These are phyloP conservation scores for Neophaeococcomyces mojaviensis DNA, from an alignment of 2,329 filamentous ascomycete genomes.

Conservation along the genomic window DNA sequence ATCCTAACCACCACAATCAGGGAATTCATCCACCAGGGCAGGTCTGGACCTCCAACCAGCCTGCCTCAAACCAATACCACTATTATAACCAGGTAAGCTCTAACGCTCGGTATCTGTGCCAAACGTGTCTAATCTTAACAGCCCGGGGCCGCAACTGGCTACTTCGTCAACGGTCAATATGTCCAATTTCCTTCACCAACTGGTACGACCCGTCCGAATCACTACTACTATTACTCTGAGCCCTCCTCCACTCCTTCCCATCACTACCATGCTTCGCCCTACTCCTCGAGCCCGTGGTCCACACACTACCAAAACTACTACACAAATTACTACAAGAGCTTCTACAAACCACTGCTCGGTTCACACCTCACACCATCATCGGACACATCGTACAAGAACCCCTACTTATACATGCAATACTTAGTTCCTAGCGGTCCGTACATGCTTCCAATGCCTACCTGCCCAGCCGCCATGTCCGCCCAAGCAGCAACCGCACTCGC, in stretches of 20 bases:
- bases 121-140: neutral
- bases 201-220: conserved; percentile 21
- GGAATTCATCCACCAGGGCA: conserved; percentile 22
- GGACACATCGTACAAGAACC: neutral
- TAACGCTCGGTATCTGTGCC: neutral
- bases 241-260: conserved; percentile 10
- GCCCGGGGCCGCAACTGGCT: conserved; percentile 9
- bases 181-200: conserved; percentile 14
- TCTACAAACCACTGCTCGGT: neutral
- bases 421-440: conserved; percentile 6
- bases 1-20: conserved; percentile 18
- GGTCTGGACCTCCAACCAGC: conserved; percentile 18
- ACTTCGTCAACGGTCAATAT: conserved; percentile 20
- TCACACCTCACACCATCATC: too few relatives aligned
- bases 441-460: neutral
- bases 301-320: conserved; percentile 5
- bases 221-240: conserved; percentile 16
- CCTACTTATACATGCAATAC: conserved; percentile 5
- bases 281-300: conserved; percentile 11
- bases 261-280: conserved; percentile 12
- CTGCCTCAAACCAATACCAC: conserved; percentile 8
- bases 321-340: conserved; percentile 18
- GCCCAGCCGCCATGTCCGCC: conserved; percentile 9
- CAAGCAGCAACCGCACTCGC: conserved; percentile 20
- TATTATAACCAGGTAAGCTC: conserved; percentile 6